Evolutionary conservation across 2,329 filamentous ascomycete species (phyloP), one percentile per base, ranked within the genome.

Genomic region (Polytolypa hystricis): DNA sequence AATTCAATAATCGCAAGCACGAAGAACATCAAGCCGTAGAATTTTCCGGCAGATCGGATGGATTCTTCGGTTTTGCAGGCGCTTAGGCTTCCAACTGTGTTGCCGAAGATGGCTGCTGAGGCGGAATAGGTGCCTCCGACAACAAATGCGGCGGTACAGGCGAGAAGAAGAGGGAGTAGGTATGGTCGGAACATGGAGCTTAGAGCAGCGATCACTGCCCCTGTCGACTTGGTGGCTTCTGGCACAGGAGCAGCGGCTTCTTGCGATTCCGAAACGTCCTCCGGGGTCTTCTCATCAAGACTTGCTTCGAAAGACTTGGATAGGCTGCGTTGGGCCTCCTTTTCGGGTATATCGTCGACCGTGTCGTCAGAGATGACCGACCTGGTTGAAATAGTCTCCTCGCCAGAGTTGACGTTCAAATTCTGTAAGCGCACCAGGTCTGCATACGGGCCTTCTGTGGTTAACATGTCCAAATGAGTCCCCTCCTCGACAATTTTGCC

Each of bases 11-110:
- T 62, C 2, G 71, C 74, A 3, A 79, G 61, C 45, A 77, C 66
- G 49, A 79, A 77, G 54, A 76, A 72, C 51, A 79, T 62, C 3
- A 73, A 61, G 0, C 70, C 70, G 25, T 70, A 75, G 44, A 79
- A 66, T 23, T 64, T 55, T 5, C 73, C 73, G 17, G 56, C 51
- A 8, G 60, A 64, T 4, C 63, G 58, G 30, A 78, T 74, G 8
- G 58, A 62, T 4, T 58, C 55, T 2, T 62, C 52, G 8, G 60
- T 56, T 26, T 70, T 63, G 53, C 73, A 78, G 1, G 69, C 65
- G 39, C 66, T 74, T 25, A 79, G 56, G 26, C 56, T 65, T n/a
- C 70, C 69, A 30, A 79, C 65, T 1, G 71, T 72, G 49, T 74
- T 69, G 30, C 74, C 75, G 40, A 79, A 77, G 27, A 79, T 70